Evolutionary conservation across 179 eudicot genomes (phyloP), one percentile per base, ranked within the genome.

Genomic region (Vitellaria paradoxa): DNA sequence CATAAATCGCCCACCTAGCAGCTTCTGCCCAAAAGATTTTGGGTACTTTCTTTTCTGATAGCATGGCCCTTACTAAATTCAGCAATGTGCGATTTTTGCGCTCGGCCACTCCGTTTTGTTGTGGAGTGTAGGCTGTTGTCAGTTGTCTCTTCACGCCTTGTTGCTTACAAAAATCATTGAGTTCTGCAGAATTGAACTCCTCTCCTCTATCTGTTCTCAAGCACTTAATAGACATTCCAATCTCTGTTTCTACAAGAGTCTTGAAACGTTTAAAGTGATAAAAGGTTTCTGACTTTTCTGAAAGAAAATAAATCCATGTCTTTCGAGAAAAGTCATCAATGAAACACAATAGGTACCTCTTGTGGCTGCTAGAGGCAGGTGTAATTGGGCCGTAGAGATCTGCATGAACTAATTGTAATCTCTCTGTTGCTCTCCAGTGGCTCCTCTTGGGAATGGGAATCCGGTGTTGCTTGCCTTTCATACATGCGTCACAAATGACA

Each of bases 131-230:
- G 8, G 76, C 76, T 20, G 65, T 55, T 3, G 65, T 73, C 5
- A 73, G 49, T 23, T 73, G 76, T 53, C 76, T 73, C 7, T 42
- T 21, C 2, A 73, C 56, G 6, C 76, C 76, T 23, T 55, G n/a
- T 5, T 23, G 40, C n/a, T 23, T n/a, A 53, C 74, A 70, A 21
- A 70, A 70, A 26, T 50, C 26, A 14, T 18, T 49, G 60, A 70
- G 49, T n/a, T 70, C 74, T 13, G 4, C 17, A 5, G 60, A 70
- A n/a, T 50, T 70, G 40, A 47, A 70, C 15, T 70, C 74, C 7
- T 65, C 76, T 9, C 76, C 76, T 18, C 50, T 21, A 37, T 73
- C 49, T n/a, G 76, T 73, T 56, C 65, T 23, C 5, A 73, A 47
- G 40, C 76, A 55, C 2, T 23, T 18, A 6, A 55, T 26, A 4